Evolutionary conservation across 306 rosid genomes (phyloP).

Genomic region (Cicer chorassanicum): DNA sequence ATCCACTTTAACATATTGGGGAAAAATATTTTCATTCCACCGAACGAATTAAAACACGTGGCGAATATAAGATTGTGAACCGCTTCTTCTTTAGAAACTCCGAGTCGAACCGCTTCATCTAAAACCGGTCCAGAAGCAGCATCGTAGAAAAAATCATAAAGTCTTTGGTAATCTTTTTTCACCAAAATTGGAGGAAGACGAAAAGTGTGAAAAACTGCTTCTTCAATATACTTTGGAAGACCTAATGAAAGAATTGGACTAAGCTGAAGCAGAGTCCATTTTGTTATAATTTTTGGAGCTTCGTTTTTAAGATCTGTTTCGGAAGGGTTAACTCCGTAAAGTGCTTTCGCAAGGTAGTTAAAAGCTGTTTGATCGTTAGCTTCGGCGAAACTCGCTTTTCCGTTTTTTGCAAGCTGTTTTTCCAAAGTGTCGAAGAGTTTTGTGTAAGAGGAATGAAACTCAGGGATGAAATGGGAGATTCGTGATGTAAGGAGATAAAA

Average conservation of each 20-base stretch:
- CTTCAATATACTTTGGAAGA: slow-evolving; percentile 71
- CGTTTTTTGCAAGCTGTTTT: slow-evolving; percentile 52
- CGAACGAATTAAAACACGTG: slow-evolving; percentile 85
- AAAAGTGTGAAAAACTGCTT: slow-evolving; percentile 57
- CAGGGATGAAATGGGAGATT: slow-evolving; percentile 64
- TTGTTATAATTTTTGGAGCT: slow-evolving; percentile 63
- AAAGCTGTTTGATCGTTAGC: slow-evolving; percentile 80
- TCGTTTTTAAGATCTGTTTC: slow-evolving; percentile 63
- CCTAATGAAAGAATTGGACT: slow-evolving; percentile 69
- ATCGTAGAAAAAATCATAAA: slow-evolving; percentile 75
- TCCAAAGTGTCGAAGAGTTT: slow-evolving; percentile 65
- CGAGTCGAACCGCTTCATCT: slow-evolving; percentile 75
- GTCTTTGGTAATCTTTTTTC: slow-evolving; percentile 66
- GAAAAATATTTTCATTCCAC: slow-evolving; percentile 77
- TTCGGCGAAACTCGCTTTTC: slow-evolving; percentile 57
- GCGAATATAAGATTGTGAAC: slow-evolving; percentile 84
- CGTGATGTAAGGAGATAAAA: slow-evolving; percentile 73
- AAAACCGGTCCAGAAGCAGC: slow-evolving; percentile 58
- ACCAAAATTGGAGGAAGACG: slow-evolving; percentile 66
- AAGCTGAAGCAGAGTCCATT: slow-evolving; percentile 73
- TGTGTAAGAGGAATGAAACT: slow-evolving; percentile 64
- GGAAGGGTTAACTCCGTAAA: slow-evolving; percentile 54
- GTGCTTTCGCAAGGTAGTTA: slow-evolving; percentile 66
- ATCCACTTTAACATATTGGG: slow-evolving; percentile 68
- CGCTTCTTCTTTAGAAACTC: slow-evolving; percentile 80